Percentiles rank a stretch among this genome's conserved stretches.
phyloP scores from a whole-genome alignment of 495 filamentous ascomycete species.

The Talaromyces thailandensis region DNA sequence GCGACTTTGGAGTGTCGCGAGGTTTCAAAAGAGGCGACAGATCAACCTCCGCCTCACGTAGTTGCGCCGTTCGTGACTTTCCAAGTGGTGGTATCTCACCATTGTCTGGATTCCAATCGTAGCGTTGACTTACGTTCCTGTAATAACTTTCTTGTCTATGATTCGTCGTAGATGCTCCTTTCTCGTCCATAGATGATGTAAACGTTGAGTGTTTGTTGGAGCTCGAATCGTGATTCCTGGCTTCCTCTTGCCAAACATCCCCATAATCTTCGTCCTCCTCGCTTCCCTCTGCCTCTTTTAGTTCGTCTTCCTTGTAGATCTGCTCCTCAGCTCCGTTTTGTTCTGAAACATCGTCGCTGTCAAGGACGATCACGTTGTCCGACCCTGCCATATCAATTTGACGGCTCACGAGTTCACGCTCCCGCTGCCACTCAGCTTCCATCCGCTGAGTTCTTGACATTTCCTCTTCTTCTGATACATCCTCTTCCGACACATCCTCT shows the following conservation, averaged over 20 bases:
- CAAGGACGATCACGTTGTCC: constrained; percentile 41
- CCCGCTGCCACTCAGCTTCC: constrained; percentile 40
- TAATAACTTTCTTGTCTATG: constrained; percentile 17
- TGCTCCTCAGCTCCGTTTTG: constrained; percentile 6
- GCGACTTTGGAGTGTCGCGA: constrained; percentile 32
- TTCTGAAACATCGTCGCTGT: constrained; percentile 28
- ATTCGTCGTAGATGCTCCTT: background rate
- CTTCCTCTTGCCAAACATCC: constrained; percentile 37
- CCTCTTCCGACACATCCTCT: constrained; percentile 13
- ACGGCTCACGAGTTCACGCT: constrained; percentile 40
- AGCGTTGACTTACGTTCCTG: constrained; percentile 12
- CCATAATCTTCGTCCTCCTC: constrained; percentile 26
- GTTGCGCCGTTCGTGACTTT: constrained; percentile 25
- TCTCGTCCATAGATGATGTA: background rate
- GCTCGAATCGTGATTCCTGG: constrained; percentile 17
- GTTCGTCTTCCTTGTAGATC: constrained; percentile 9
- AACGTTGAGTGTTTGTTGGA: background rate
- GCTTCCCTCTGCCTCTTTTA: constrained; percentile 18
- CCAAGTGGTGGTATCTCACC: constrained; percentile 19
- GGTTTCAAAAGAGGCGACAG: constrained; percentile 23
- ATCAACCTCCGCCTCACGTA: constrained; percentile 34
- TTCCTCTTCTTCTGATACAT: constrained; percentile 10
- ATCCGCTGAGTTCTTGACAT: constrained; percentile 10
- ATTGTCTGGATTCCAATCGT: constrained; percentile 12
- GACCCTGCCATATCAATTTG: constrained; percentile 39